Base-by-base conservation (phyloP, 129 eudicot species). In the Pseudognaphalium luteoalbum region DNA sequence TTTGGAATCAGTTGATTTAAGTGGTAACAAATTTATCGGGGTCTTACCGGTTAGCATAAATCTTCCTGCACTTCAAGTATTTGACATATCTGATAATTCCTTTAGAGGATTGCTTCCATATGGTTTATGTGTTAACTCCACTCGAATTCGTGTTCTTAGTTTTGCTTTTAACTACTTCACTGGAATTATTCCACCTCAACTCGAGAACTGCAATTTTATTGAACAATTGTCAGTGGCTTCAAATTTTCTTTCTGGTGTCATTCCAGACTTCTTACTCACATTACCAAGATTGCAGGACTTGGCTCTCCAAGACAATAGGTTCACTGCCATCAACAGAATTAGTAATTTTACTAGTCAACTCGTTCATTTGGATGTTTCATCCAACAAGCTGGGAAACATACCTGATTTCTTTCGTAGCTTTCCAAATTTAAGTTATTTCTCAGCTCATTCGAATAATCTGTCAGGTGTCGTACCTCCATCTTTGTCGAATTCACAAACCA, bases 401-500 rank as follows among this genome's bases (percentile, higher is more conserved):
- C 96, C 96, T 1, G 79, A 90, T 83, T 75, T 81, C 60, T 90
- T 90, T 42, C 57, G 54, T 44, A 57, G 65, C 1, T 81, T 87
- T n/a, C 76, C 76, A 2, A 54, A 70, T 15, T 63, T 90, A 67
- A 22, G 19, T 22, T 76, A 70, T 60, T 90, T 90, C 42, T 75
- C 84, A 3, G 90, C 92, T 70, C 81, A 83, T 1, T 85, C 92
- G 0, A 87, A 83, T 71, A 22, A 44, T 69, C 88, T 90, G 72
- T 72, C 21, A 12, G 92, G 96, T 64, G 34, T 56, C 33, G 73
- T 90, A 14, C 92, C 96, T 0, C 29, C 15, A 1, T 81, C 96
- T 0, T 80, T 90, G 69, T 37, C 79, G 5, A 90, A 83, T 76
- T 90, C 92, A 1, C 77, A 10, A 0, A 73, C 80, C 11, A 74